These are phyloP conservation scores for Oenanthe javanica DNA, from an alignment of 140 eudicot genomes.

Conservation along the genomic window DNA sequence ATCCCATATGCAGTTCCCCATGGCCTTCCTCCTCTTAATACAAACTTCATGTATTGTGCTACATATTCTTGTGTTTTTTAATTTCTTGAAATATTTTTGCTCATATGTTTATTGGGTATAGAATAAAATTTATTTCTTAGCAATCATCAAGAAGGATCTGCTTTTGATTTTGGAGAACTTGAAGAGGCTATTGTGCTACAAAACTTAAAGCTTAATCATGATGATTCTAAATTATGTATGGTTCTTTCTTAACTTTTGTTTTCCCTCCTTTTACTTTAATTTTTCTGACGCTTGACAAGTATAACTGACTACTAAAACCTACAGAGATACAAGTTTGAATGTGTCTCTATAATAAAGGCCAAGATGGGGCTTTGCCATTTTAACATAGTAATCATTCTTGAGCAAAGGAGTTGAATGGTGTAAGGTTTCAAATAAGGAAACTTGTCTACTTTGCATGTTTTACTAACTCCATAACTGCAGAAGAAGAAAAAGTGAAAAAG, in stretches of 20 bases:
- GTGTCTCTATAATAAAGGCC: slow-evolving; percentile 15
- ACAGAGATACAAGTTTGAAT: slow-evolving; percentile 36
- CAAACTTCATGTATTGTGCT: slow-evolving; percentile 48
- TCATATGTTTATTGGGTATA: too few species aligned
- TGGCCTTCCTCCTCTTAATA: slow-evolving; percentile 45
- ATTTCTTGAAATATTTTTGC: not conserved
- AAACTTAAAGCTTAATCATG: slow-evolving; percentile 68
- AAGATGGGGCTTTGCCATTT: slow-evolving; percentile 27
- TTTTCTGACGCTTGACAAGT: slow-evolving; percentile 13
- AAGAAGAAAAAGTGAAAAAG: slow-evolving; percentile 12
- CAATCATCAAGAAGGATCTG: slow-evolving; percentile 77
- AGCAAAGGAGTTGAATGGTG: slow-evolving; percentile 36
- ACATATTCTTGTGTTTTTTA: not conserved
- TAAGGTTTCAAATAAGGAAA: slow-evolving; percentile 46
- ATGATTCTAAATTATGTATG: slow-evolving; percentile 69
- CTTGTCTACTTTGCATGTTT: slow-evolving; percentile 30
- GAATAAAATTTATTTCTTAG: slow-evolving; percentile 15
- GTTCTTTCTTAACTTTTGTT: not conserved
- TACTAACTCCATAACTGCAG: slow-evolving; percentile 52
- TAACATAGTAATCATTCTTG: slow-evolving; percentile 36
- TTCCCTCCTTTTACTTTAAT: not conserved
- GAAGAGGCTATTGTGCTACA: slow-evolving; percentile 88
- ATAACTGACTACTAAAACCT: slow-evolving; percentile 7
- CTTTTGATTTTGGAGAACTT: slow-evolving; percentile 87
- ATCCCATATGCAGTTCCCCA: slow-evolving; percentile 61